Conservation (phyloP, 2,329 filamentous ascomycete genomes). For the Xylariaceae sp. region DNA sequence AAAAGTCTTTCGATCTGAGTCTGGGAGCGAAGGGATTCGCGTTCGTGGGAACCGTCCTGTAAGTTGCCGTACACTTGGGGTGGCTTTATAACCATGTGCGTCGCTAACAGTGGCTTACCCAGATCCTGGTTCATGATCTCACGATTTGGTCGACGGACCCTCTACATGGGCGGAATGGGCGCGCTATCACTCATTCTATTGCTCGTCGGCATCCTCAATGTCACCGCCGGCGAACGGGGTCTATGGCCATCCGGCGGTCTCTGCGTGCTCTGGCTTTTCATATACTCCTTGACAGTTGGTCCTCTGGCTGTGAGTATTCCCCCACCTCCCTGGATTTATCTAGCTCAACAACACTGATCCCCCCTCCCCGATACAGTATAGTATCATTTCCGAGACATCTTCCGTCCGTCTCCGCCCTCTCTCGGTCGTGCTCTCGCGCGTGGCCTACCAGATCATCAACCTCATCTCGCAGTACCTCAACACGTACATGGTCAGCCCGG, state of each 20-base stretch:
- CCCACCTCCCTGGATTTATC: no score
- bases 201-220: constrained; percentile 37
- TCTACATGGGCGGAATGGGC: constrained; percentile 37
- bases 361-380: constrained; percentile 32
- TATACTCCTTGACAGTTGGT: constrained; percentile 44
- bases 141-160: constrained; percentile 36
- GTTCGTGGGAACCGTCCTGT: constrained; percentile 35
- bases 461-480: constrained; percentile 38
- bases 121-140: constrained; percentile 36
- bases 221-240: constrained; percentile 36
- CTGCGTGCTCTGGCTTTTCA: constrained; percentile 39
- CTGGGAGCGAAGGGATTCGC: constrained; percentile 33
- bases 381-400: constrained; percentile 43
- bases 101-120: constrained; percentile 11
- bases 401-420: constrained; percentile 42
- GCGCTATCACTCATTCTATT: constrained; percentile 34
- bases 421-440: constrained; percentile 41
- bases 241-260: constrained; percentile 39
- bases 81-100: background rate
- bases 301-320: constrained; percentile 40
- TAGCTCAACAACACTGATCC: constrained; percentile 12
- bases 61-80: constrained; percentile 21
- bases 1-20: constrained; percentile 29
- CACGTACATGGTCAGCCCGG: constrained; percentile 35
- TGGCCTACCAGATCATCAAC: constrained; percentile 39